These are phyloP conservation scores for Aspergillus tubingensis DNA, from an alignment of 2,329 filamentous ascomycete species.

Conservation along the genomic window DNA sequence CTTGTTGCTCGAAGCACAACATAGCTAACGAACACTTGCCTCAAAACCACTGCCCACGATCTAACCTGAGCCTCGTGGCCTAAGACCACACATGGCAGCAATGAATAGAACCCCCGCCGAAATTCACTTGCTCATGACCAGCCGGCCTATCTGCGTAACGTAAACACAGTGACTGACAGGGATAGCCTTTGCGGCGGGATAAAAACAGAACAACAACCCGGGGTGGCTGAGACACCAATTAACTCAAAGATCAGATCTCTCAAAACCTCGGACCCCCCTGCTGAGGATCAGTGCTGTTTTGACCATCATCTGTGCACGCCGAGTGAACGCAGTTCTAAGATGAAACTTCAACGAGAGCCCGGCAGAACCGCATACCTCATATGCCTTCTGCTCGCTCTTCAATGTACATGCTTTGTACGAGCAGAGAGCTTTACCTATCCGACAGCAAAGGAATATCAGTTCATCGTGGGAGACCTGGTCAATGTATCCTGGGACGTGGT, in stretches of 20 bases:
- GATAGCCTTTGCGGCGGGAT: neutral
- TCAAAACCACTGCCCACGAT: neutral
- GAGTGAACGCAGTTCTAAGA: neutral
- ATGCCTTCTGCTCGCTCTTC: neutral
- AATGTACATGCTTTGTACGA: neutral
- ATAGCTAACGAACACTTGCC: neutral
- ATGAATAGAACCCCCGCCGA: neutral
- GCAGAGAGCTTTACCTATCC: slow-evolving; percentile 9
- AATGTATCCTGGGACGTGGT: slow-evolving; percentile 14
- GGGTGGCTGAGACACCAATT: neutral
- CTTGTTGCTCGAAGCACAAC: neutral
- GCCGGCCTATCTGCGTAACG: neutral
- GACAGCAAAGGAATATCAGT: neutral
- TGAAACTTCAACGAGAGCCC: neutral
- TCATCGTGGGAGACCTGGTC: slow-evolving; percentile 9
- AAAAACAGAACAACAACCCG: neutral
- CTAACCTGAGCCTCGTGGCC: neutral
- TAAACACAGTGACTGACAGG: neutral
- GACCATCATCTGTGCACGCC: neutral
- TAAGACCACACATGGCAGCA: neutral
- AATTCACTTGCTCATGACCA: neutral
- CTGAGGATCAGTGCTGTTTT: neutral
- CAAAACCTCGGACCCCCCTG: neutral
- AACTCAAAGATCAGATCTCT: neutral
- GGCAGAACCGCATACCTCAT: neutral